Evolutionary conservation across 108 stramenopile species (phyloP).

Genomic region (Cyclotella sp.): DNA sequence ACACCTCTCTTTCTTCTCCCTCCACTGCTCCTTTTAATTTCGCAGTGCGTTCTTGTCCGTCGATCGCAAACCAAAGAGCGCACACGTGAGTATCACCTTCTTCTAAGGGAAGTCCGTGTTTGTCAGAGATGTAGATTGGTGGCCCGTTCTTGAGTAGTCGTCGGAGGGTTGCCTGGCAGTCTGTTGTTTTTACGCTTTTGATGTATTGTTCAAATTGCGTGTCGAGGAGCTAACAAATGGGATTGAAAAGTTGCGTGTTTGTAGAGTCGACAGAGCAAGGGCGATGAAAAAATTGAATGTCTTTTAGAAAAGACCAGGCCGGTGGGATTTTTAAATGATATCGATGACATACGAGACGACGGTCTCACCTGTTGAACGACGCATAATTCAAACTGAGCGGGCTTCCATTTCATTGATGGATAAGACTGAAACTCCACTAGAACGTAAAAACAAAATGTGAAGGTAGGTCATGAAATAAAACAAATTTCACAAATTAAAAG

Average conservation of each 20-base stretch:
- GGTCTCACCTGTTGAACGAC: constrained; percentile 63
- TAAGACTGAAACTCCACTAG: constrained; percentile 77
- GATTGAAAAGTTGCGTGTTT: background rate
- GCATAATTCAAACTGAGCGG: constrained; percentile 63
- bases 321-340: background rate
- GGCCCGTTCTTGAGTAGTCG: constrained; percentile 77
- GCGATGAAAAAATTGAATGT: background rate
- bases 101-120: constrained; percentile 73
- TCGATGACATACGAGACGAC: background rate
- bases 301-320: background rate
- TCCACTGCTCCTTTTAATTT: constrained; percentile 75
- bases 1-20: constrained; percentile 68
- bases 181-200: constrained; percentile 68
- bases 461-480: no score
- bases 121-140: constrained; percentile 75
- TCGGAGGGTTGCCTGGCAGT: constrained; percentile 84
- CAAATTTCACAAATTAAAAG: no score
- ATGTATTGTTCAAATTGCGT: constrained; percentile 64
- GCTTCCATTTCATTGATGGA: constrained; percentile 77
- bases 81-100: constrained; percentile 71
- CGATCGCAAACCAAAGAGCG: constrained; percentile 70
- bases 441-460: background rate
- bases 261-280: no score
- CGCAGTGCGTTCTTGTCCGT: constrained; percentile 61
- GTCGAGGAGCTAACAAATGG: constrained; percentile 28